Conservation (phyloP, 345 rosid species). For the Murraya koenigii region DNA sequence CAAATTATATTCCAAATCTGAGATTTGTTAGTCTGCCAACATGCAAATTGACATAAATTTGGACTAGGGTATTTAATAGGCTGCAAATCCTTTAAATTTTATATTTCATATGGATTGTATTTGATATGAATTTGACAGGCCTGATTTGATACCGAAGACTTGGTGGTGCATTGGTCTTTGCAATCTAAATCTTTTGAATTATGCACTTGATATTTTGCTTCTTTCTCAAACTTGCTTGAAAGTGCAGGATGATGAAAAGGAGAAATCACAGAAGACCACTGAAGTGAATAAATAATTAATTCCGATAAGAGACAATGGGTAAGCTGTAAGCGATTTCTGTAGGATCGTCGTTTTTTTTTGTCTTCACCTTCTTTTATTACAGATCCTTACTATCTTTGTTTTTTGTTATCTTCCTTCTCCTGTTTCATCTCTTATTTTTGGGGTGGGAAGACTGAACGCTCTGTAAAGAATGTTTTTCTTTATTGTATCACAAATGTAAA, state of each 20-base stretch:
- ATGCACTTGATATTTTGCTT: neutral
- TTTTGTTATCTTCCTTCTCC: neutral
- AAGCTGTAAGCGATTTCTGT: neutral
- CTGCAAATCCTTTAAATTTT: neutral
- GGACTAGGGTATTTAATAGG: neutral
- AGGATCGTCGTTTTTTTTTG: neutral
- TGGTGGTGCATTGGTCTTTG: neutral
- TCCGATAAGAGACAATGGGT: neutral
- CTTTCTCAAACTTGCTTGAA: constrained; percentile 4
- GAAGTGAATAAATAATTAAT: neutral
- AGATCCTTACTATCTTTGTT: neutral
- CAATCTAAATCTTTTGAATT: neutral
- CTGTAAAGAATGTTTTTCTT: neutral
- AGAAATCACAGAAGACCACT: constrained; percentile 19
- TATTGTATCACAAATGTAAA: neutral
- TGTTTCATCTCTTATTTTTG: neutral
- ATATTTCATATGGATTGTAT: neutral
- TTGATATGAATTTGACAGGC: neutral
- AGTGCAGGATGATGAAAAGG: constrained; percentile 47
- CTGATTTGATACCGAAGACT: neutral
- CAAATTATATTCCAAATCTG: neutral
- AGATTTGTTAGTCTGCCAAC: neutral
- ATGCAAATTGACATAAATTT: neutral
- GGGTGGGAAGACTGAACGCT: neutral
- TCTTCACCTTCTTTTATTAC: neutral